phyloP scores from a whole-genome alignment of 2,329 filamentous ascomycete genomes.

The Penicillium sp. region DNA sequence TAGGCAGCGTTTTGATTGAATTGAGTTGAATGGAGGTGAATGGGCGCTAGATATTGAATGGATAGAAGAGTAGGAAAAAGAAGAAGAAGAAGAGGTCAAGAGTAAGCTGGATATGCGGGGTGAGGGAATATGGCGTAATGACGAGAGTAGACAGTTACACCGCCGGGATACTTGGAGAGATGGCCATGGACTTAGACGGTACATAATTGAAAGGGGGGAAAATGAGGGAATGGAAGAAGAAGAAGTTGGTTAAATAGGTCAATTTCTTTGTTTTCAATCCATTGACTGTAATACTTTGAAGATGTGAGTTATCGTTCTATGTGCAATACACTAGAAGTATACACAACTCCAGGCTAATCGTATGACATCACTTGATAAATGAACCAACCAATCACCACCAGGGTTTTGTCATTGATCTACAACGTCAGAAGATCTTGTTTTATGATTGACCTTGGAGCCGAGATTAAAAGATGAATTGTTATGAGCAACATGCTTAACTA shows the following conservation, averaged over 20 bases:
- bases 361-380: slow-evolving; percentile 21
- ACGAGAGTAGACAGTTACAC: slow-evolving; percentile 9
- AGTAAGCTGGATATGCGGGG: slow-evolving; percentile 2
- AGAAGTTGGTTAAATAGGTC: background rate
- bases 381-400: slow-evolving; percentile 13
- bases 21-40: background rate
- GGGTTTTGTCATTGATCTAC: slow-evolving; percentile 16
- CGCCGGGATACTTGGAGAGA: background rate
- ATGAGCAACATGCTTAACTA: too few species aligned
- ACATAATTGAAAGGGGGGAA: background rate
- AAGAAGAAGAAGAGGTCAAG: background rate
- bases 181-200: background rate
- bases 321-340: background rate
- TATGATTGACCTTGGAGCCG: too few species aligned
- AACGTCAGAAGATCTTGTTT: background rate
- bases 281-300: background rate
- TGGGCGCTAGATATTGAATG: background rate
- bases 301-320: too few species aligned
- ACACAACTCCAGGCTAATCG: background rate
- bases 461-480: too few species aligned
- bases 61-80: background rate
- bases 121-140: slow-evolving; percentile 2
- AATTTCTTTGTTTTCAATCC: background rate
- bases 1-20: slow-evolving; percentile 6
- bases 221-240: background rate